These are phyloP conservation scores for Vitis riparia DNA, from an alignment of 164 flowering plant species.

Conservation along the genomic window DNA sequence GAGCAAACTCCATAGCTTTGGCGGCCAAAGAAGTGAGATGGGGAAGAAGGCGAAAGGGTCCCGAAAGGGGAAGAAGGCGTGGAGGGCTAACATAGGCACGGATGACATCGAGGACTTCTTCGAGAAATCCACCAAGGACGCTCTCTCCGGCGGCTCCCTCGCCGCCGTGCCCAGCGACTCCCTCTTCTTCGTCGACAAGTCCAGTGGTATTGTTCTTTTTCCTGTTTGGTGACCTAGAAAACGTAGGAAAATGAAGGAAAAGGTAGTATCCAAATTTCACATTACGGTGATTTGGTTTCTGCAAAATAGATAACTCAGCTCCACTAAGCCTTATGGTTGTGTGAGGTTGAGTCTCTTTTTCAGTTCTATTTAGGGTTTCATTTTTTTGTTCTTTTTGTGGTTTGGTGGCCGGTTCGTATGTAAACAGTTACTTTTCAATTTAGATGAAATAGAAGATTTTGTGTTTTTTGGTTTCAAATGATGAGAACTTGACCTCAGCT, in stretches of 20 bases:
- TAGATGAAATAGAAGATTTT: too few species aligned
- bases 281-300: too few species aligned
- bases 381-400: too few species aligned
- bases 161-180: constrained; percentile 56
- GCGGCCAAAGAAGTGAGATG: constrained; percentile 38
- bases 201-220: constrained; percentile 48
- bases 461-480: too few species aligned
- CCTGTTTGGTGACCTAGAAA: background rate
- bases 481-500: background rate
- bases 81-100: constrained; percentile 90
- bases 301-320: too few species aligned
- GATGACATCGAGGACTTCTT: constrained; percentile 75
- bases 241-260: too few species aligned
- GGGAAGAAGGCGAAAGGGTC: constrained; percentile 77
- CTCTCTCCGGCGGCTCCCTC: constrained; percentile 86
- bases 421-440: too few species aligned
- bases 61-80: constrained; percentile 89
- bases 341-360: too few species aligned
- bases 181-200: constrained; percentile 81
- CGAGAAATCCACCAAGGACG: constrained; percentile 86
- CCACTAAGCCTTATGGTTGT: too few species aligned
- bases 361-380: too few species aligned
- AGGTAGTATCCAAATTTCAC: too few species aligned
- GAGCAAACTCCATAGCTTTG: background rate
- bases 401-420: too few species aligned